Evolutionary conservation across 495 filamentous ascomycete species (phyloP), one percentile per base, ranked within the genome.

Genomic region (Penicillium lagena): DNA sequence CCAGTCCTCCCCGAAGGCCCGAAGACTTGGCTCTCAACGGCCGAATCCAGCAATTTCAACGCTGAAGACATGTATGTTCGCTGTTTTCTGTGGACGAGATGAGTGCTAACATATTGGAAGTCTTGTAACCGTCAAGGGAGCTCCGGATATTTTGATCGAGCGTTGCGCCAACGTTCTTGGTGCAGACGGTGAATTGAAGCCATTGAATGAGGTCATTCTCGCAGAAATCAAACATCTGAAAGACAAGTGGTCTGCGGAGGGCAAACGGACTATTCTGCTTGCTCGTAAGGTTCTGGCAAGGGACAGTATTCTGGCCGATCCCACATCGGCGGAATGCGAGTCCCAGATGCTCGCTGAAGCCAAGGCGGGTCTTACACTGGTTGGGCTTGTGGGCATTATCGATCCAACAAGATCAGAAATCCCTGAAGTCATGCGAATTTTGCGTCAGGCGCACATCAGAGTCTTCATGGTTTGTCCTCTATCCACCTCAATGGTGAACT

Each of bases 321-420:
- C 71, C 0, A 56, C 58, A 7, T 72, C 71, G 4, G 55, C 53
- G 11, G 67, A 71, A 8, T 82, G 76, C 43, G 80, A 82, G 47
- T 62, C 67, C 2, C 72, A 77, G 34, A 65, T 80, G 10, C 49
- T 71, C 15, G 56, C 62, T 22, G 63, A 73, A 27, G 75, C 76
- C 11, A 64, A 56, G 37, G 43, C 63, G 4, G 76, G 67, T 29
- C 69, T 86, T 7, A 77, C 69, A 0, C 53, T 87, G 2, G 77
- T 86, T 9, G 82, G 85, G 7, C 49, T 87, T 2, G 69, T 87
- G 17, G 79, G 73, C 22, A 81, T 89, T 36, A 70, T 82, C 31
- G 83, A 89, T 58, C 84, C 85, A 1, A 78, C 80, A 2, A 71
- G 82, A 15, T 70, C 75, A 1, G 83, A 87, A 54, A 86, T 84